Evolutionary conservation across 768 basidiomycete species (phyloP), one percentile per base, ranked within the genome.

Genomic region (Neoboletus brunneissimus): DNA sequence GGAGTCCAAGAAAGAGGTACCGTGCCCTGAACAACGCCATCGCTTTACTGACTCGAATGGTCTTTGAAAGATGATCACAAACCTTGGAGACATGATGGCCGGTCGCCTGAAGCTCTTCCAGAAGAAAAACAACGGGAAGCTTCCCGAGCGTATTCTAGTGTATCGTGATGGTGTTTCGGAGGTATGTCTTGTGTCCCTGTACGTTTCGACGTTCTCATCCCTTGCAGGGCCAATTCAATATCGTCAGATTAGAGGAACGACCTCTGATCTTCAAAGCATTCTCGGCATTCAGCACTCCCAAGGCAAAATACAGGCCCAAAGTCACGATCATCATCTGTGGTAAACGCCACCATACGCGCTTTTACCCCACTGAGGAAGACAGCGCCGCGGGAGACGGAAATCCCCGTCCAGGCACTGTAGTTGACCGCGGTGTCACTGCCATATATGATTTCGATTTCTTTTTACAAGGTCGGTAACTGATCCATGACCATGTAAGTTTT

Each of bases 91-190:
- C 8, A 84, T 83, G 82, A 79, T 84, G 75, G 56, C 74, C 15
- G 77, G 76, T 42, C 73, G 81, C 22, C 59, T 83, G 23, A 62
- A 68, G 18, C 65, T 73, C n/a, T 84, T 73, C 72, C 61, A 71
- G 41, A 59, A 53, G 27, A 73, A 59, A 51, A 78, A 72, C 48
- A 63, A 49, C 2, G 71, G 68, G 11, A 63, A 48, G 22, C 72
- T 83, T 20, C 81, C 81, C 4, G 59, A 67, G 5, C 77, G 82
- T 20, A 56, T 83, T 47, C 53, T 83, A n/a, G 77, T 83, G n/a
- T 83, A 81, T 62, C 75, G 81, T 9, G 91, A 92, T 66, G 91
- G 91, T 48, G 89, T 92, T 29, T 90, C 89, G 3, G 89, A 91
- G 73, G 89, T 87, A 49, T 35, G 72, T 43, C 45, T 27, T 54